phyloP scores from a whole-genome alignment of 768 basidiomycete species.

The Lentinula aciculospora region DNA sequence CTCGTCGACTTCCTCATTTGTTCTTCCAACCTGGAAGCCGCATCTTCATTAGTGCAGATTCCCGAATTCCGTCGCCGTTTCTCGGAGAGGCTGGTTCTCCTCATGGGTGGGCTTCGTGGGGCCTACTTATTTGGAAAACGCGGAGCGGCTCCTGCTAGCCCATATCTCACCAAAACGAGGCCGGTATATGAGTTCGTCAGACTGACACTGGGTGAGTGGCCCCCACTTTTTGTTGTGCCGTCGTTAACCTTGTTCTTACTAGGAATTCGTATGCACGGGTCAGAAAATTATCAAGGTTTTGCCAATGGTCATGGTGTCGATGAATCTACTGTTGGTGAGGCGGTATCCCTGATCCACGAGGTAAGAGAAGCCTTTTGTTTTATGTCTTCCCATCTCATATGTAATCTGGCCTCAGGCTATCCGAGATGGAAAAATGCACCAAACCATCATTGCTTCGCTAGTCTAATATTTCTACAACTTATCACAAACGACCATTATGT shows the following conservation, averaged over 20 bases:
- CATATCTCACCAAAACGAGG: slow-evolving; percentile 61
- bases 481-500: no score
- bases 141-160: slow-evolving; percentile 63
- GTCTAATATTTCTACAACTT: no score
- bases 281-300: slow-evolving; percentile 60
- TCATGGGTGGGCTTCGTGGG: slow-evolving; percentile 43
- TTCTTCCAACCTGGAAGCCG: slow-evolving; percentile 23
- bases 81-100: slow-evolving; percentile 37
- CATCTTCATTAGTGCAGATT: slow-evolving; percentile 27
- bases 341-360: slow-evolving; percentile 74
- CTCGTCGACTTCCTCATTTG: slow-evolving; percentile 60
- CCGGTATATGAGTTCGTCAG: slow-evolving; percentile 77
- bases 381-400: no score
- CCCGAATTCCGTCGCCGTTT: slow-evolving; percentile 51
- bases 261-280: slow-evolving; percentile 59
- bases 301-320: slow-evolving; percentile 61
- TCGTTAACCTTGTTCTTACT: slow-evolving; percentile 18
- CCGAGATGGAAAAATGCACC: no score
- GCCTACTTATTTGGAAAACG: slow-evolving; percentile 55
- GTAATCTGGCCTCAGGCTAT: no score
- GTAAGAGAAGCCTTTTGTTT: no score
- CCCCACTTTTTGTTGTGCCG: not conserved
- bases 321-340: slow-evolving; percentile 64
- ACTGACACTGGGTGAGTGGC: slow-evolving; percentile 45
- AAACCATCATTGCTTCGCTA: no score